A percentile compares a stretch with the other conserved stretches of the same genome.
Evolutionary conservation across 169 alveolate species (phyloP).

Genomic region (Plasmodium billcollinsi): DNA sequence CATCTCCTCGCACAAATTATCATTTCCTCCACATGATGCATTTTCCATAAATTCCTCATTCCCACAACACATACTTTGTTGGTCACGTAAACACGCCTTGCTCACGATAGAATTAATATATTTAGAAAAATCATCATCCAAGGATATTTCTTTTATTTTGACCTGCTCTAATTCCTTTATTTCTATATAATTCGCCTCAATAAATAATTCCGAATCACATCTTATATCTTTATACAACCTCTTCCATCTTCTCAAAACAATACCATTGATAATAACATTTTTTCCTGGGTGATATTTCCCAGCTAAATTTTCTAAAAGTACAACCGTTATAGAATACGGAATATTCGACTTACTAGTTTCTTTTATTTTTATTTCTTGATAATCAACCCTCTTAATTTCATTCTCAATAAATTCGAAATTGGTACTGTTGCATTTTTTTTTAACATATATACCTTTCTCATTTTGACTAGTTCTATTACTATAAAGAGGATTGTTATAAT

Average conservation of each 20-base stretch:
- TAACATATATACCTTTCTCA: conserved; percentile 41
- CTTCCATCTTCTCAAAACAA: conserved; percentile 80
- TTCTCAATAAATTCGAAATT: conserved; percentile 67
- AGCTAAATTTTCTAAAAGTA: conserved; percentile 79
- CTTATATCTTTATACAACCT: conserved; percentile 77
- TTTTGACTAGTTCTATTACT: neutral
- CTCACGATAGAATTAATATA: conserved; percentile 46
- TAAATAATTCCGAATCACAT: conserved; percentile 81
- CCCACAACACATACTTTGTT: conserved; percentile 1
- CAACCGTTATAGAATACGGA: conserved; percentile 81
- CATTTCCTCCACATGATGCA: neutral
- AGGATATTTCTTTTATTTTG: conserved; percentile 26
- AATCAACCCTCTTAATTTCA: conserved; percentile 77
- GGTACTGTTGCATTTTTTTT: conserved; percentile 59
- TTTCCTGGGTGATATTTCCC: conserved; percentile 86
- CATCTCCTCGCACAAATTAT: neutral
- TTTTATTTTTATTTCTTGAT: conserved; percentile 80
- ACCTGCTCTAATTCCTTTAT: conserved; percentile 47
- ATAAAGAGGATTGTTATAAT: neutral
- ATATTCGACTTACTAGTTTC: conserved; percentile 72
- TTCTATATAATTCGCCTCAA: conserved; percentile 81
- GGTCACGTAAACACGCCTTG: conserved; percentile 29
- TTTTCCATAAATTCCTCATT: conserved; percentile 18
- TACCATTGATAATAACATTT: conserved; percentile 79
- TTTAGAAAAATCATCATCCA: conserved; percentile 66